These are phyloP conservation scores for Geotrichum klebahnii DNA, from an alignment of 1,139 yeast genomes.

Conservation along the genomic window DNA sequence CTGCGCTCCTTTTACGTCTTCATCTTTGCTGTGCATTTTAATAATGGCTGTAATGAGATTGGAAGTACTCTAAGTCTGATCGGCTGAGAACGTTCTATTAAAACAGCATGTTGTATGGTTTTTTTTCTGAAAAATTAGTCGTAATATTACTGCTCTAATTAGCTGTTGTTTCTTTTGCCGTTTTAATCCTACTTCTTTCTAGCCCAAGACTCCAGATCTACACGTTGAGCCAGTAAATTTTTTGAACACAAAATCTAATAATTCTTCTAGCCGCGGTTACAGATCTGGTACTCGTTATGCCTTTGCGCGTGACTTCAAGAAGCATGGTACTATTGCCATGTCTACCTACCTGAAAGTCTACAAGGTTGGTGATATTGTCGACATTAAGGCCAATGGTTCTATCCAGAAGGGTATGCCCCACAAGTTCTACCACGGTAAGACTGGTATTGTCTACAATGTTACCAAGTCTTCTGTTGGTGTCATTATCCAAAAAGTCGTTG, in stretches of 20 bases:
- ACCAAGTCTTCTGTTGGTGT: conserved; percentile 98
- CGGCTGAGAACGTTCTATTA: too few relatives aligned
- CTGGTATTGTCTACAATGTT: conserved; percentile 97
- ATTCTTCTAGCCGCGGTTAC: conserved; percentile 81
- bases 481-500: conserved; percentile 95
- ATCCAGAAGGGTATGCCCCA: conserved; percentile 99
- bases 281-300: conserved; percentile 99
- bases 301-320: conserved; percentile 98
- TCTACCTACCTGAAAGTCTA: conserved; percentile 95
- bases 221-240: too few relatives aligned
- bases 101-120: too few relatives aligned
- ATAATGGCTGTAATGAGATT: background rate
- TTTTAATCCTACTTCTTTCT: too few relatives aligned
- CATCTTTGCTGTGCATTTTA: background rate
- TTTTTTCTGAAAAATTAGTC: too few relatives aligned
- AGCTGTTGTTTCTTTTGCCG: too few relatives aligned
- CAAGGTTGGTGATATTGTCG: conserved; percentile 99
- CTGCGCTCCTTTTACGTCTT: background rate
- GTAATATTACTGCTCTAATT: too few relatives aligned
- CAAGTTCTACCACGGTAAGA: conserved; percentile 99
- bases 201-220: too few relatives aligned
- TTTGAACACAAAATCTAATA: conserved; percentile 8
- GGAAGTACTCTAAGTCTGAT: too few relatives aligned
- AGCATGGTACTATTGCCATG: conserved; percentile 91
- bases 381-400: conserved; percentile 97